phyloP scores from a whole-genome alignment of 1,284 basidiomycete genomes.

The Rhodotorula sp. region DNA sequence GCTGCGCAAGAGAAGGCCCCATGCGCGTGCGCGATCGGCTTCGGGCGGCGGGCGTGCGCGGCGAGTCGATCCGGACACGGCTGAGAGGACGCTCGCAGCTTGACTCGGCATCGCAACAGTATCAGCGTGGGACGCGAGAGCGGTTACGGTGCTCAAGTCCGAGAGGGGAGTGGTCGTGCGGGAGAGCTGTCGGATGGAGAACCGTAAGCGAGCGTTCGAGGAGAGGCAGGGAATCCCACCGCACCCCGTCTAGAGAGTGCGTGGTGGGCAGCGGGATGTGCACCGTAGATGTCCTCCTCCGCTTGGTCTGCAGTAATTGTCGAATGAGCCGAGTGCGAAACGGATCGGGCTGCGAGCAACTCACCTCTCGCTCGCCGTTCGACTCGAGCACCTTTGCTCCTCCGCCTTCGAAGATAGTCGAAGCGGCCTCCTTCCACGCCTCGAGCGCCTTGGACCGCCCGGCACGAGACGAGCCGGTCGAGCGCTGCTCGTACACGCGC shows the following conservation, averaged over 20 bases:
- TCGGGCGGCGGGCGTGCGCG: neutral
- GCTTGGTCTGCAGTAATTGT: neutral
- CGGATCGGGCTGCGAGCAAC: neutral
- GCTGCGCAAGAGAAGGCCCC: constrained; percentile 2
- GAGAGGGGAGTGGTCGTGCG: neutral
- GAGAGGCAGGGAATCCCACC: neutral
- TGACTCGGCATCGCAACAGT: neutral
- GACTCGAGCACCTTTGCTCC: neutral
- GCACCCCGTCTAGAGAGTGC: neutral
- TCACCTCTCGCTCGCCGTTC: neutral
- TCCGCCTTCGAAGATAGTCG: neutral
- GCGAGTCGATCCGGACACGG: neutral
- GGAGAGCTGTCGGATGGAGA: neutral
- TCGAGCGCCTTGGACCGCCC: neutral
- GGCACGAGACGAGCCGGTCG: neutral
- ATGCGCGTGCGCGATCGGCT: neutral
- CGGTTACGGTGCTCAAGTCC: constrained; percentile 2
- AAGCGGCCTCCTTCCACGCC: neutral
- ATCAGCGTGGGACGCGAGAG: neutral
- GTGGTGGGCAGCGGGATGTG: constrained; percentile 4
- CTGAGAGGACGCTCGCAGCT: constrained; percentile 3
- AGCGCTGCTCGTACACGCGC: neutral
- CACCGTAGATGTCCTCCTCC: neutral
- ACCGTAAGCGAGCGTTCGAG: neutral
- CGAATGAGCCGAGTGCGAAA: neutral